These are phyloP conservation scores for Gynochthodes officinalis DNA, from an alignment of 257 asterid genomes.

Conservation along the genomic window DNA sequence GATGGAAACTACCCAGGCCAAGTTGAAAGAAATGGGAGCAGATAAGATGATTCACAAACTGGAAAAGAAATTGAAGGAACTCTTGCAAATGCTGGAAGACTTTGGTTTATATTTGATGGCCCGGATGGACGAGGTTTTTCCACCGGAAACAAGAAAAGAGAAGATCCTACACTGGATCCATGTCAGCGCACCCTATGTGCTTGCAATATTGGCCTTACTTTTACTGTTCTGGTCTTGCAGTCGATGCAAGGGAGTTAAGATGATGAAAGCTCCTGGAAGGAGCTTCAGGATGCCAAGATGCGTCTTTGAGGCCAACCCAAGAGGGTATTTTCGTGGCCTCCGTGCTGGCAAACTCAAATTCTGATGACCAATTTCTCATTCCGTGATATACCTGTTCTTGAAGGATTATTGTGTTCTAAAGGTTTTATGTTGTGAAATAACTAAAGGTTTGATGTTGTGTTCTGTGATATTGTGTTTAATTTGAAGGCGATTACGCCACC, in stretches of 20 bases:
- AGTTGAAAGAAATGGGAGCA: constrained; percentile 6
- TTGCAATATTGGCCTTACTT: neutral
- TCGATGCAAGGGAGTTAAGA: constrained; percentile 5
- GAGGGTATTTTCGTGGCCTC: constrained; percentile 29
- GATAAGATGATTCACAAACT: constrained; percentile 20
- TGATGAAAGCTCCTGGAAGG: constrained; percentile 50
- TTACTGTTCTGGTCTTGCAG: constrained; percentile 16
- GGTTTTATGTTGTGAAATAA: too few relatives aligned
- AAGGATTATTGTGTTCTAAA: too few relatives aligned
- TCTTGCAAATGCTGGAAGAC: neutral
- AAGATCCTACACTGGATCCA: constrained; percentile 28
- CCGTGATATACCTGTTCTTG: too few relatives aligned
- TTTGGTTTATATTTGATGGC: neutral
- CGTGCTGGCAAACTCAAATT: neutral
- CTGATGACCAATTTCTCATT: too few relatives aligned
- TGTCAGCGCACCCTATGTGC: constrained; percentile 11
- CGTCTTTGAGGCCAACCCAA: constrained; percentile 29
- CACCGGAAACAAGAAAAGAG: constrained; percentile 27
- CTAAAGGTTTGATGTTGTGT: too few relatives aligned
- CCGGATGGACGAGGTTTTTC: neutral
- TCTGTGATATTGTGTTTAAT: too few relatives aligned
- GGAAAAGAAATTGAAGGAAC: constrained; percentile 28
- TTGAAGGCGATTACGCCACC: too few relatives aligned
- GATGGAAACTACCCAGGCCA: neutral
- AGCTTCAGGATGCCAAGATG: constrained; percentile 23